Percentiles rank a stretch among this genome's conserved stretches.
These are phyloP conservation scores for Penicillium sp. DNA, from an alignment of 2,329 filamentous ascomycete species.

Conservation along the genomic window DNA sequence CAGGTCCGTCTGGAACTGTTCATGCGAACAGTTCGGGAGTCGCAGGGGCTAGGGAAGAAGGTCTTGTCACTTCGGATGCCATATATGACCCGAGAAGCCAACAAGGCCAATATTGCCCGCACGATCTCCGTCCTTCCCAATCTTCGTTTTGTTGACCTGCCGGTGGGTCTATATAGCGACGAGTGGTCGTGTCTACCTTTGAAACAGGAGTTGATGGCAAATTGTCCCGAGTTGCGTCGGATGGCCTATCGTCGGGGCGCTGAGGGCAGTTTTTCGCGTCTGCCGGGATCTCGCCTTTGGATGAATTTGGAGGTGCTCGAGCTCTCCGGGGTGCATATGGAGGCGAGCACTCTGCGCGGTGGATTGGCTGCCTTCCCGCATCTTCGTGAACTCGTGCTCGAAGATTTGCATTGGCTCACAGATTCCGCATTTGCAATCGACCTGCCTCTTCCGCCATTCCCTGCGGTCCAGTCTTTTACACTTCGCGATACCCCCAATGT, in stretches of 20 bases:
- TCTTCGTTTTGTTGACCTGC: constrained; percentile 84
- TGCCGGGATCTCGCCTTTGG: constrained; percentile 57
- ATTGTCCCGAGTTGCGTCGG: constrained; percentile 80
- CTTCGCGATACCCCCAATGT: constrained; percentile 70
- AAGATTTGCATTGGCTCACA: constrained; percentile 66
- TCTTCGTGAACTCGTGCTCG: constrained; percentile 72
- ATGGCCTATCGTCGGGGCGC: constrained; percentile 81
- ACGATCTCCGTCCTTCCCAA: constrained; percentile 83
- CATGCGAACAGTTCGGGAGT: constrained; percentile 77
- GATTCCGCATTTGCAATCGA: constrained; percentile 72
- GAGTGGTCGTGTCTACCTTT: constrained; percentile 73
- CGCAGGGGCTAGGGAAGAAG: constrained; percentile 65
- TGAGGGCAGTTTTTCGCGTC: constrained; percentile 71
- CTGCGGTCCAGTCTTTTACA: constrained; percentile 69
- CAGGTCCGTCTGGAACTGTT: constrained; percentile 73
- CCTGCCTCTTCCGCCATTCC: constrained; percentile 68
- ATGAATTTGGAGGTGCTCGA: constrained; percentile 44
- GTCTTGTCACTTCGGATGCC: constrained; percentile 83
- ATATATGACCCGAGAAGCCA: constrained; percentile 91
- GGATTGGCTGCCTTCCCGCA: constrained; percentile 66
- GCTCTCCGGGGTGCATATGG: constrained; percentile 38
- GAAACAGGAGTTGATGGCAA: constrained; percentile 77
- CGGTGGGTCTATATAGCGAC: constrained; percentile 81
- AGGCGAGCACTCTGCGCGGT: constrained; percentile 57
- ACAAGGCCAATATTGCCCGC: constrained; percentile 78